Conservation (phyloP, 305 asterid genomes). For the Solanum hybrid region DNA sequence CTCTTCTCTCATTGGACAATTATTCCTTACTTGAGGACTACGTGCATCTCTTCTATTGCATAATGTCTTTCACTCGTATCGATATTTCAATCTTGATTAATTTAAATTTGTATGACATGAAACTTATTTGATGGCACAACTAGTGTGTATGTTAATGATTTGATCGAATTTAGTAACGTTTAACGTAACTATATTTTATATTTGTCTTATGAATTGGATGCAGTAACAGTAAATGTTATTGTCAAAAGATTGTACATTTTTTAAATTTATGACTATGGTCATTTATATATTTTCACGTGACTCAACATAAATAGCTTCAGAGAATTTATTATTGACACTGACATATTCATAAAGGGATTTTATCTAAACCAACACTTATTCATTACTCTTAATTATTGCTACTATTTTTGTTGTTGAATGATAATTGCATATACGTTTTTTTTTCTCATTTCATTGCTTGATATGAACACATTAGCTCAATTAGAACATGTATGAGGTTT, state of each 20-base stretch:
- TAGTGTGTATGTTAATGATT: not conserved
- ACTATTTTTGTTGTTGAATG: not conserved
- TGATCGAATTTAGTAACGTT: not conserved
- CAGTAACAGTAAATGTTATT: not conserved
- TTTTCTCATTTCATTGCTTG: not conserved
- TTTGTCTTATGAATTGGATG: not conserved
- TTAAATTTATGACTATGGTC: not conserved
- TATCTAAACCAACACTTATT: not conserved
- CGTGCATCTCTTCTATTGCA: not conserved
- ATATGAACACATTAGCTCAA: too few species aligned
- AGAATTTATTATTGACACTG: not conserved
- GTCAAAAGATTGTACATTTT: not conserved
- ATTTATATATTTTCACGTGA: not conserved
- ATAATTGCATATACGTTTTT: not conserved
- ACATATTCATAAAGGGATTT: not conserved
- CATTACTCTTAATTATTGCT: not conserved
- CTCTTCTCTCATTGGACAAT: constrained; percentile 4
- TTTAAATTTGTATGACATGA: rapidly evolving
- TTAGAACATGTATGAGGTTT: too few species aligned
- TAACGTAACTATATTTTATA: not conserved
- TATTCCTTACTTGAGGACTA: not conserved
- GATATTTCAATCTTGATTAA: not conserved
- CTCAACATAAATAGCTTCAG: not conserved
- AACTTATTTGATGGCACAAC: rapidly evolving
- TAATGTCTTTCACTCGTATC: not conserved